Conservation (phyloP, 73 alveolate genomes). For the Uronychia setigera region DNA sequence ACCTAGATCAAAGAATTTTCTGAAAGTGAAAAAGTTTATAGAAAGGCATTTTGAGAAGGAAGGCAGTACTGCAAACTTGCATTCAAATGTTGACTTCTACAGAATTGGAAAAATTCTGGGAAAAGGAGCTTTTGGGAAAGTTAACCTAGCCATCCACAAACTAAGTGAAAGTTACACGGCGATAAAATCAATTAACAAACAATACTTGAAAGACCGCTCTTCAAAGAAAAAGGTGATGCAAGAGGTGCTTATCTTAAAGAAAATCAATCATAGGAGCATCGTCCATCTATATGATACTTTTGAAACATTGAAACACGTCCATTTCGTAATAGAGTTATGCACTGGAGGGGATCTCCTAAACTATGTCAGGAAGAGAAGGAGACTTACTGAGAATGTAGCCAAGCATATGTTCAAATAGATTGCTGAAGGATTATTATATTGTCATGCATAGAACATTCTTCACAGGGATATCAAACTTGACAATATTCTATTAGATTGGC, state of each 20-base stretch:
- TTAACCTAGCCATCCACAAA: conserved; percentile 50
- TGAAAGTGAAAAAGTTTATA: not conserved
- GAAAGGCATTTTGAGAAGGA: conserved; percentile 8
- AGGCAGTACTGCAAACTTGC: conserved; percentile 30
- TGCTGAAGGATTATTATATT: conserved; percentile 73
- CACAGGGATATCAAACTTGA: conserved; percentile 88
- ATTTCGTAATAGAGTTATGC: conserved; percentile 89
- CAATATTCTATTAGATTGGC: conserved; percentile 69
- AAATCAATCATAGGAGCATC: conserved; percentile 82
- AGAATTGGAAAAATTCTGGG: conserved; percentile 51
- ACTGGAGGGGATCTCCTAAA: conserved; percentile 83
- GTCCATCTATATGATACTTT: conserved; percentile 59
- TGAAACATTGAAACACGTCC: conserved; percentile 87
- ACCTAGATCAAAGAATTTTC: not conserved
- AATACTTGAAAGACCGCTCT: conserved; percentile 30
- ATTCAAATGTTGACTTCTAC: conserved; percentile 28
- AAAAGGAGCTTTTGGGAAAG: conserved; percentile 65
- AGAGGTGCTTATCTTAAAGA: conserved; percentile 84
- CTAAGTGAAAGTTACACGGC: conserved; percentile 42
- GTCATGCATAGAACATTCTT: conserved; percentile 79
- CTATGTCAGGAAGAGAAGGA: conserved; percentile 78
- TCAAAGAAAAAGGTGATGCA: conserved; percentile 66
- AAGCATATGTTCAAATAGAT: conserved; percentile 72
- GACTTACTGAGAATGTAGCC: conserved; percentile 78
- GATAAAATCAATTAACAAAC: conserved; percentile 37